Base-by-base conservation (phyloP, 495 filamentous ascomycete genomes). In the Melanomma pulvis-pyrius region DNA sequence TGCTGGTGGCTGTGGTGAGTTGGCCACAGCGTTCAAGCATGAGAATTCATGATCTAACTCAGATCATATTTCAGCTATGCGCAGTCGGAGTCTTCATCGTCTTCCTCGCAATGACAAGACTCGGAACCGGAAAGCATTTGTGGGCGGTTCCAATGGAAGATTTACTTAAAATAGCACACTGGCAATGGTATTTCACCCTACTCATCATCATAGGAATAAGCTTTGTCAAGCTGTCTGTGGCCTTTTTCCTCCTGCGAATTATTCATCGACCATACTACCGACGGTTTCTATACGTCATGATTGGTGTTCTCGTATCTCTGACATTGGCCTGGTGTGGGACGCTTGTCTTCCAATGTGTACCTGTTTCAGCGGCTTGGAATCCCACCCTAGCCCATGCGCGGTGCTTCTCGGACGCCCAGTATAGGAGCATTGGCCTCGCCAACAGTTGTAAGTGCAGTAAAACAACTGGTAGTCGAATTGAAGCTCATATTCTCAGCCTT, bases 341-440 rank as follows among this genome's bases (percentile, higher is more conserved):
- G 4, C n/a, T 52, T n/a, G n/a, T 62, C 19, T 44, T 62, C n/a
- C 59, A 54, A 50, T 62, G 59, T 50, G 17, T 41, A n/a, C 59
- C 47, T 9, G 28, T 62, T 24, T 17, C n/a, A n/a, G 59, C 46
- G 9, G 59, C 47, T 36, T 62, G 46, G 59, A 25, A 62, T 39
- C 32, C 21, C 26, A 34, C 5, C 30, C 12, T 34, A 4, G 30
- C 30, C 30, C 4, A 12, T 4, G 4, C 30, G 30, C 12, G 30
- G 30, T 12, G 30, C 30, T 34, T 34, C 12, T 34, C 12, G 30
- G 30, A 34, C 4, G 30, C 30, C 30, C 30, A 34, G 12, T 34
- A 12, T 34, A 34, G 30, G n/a, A n/a, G n/a, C n/a, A n/a, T n/a
- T n/a, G n/a, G n/a, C n/a, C n/a, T n/a, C n/a, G n/a, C n/a, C n/a